These are phyloP conservation scores for Mercurialis annua DNA, from an alignment of 345 rosid species.

Conservation along the genomic window DNA sequence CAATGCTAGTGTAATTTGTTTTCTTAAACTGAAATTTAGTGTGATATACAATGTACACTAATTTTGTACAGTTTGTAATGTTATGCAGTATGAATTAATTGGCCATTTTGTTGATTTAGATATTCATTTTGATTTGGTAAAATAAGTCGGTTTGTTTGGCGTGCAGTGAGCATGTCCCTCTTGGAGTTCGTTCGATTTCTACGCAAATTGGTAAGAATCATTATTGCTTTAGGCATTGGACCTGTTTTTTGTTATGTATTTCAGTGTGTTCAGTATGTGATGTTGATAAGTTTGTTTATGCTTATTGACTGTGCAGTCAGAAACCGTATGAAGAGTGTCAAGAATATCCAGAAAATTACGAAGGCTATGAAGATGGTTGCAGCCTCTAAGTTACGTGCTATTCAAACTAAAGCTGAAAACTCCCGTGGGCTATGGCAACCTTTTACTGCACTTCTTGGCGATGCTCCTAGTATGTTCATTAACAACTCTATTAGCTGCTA, in stretches of 20 bases:
- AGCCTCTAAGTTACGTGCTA: constrained; percentile 88
- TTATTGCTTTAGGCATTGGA: not conserved
- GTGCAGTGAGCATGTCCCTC: constrained; percentile 72
- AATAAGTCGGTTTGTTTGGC: constrained; percentile 21
- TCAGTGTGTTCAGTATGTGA: not conserved
- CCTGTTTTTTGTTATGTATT: constrained; percentile 1
- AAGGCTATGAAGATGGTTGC: constrained; percentile 99
- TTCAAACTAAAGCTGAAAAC: constrained; percentile 81
- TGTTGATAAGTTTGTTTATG: constrained; percentile 10
- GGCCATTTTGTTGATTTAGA: not conserved
- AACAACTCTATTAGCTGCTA: not conserved
- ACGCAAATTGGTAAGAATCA: constrained; percentile 78
- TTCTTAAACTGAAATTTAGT: too few relatives aligned
- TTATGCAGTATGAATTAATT: too few relatives aligned
- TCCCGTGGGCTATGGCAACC: constrained; percentile 99
- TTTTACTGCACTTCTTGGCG: constrained; percentile 72
- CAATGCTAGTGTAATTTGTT: too few relatives aligned
- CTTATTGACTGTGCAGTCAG: constrained; percentile 67
- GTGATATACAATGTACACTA: too few relatives aligned
- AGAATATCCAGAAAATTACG: constrained; percentile 93
- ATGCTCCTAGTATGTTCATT: constrained; percentile 49
- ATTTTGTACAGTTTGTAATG: too few relatives aligned
- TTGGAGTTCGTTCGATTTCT: constrained; percentile 73
- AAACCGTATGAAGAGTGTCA: constrained; percentile 97
- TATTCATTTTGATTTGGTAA: constrained; percentile 1